Evolutionary conservation across 306 rosid genomes (phyloP), one percentile per base, ranked within the genome.

Genomic region (Pueraria montana): DNA sequence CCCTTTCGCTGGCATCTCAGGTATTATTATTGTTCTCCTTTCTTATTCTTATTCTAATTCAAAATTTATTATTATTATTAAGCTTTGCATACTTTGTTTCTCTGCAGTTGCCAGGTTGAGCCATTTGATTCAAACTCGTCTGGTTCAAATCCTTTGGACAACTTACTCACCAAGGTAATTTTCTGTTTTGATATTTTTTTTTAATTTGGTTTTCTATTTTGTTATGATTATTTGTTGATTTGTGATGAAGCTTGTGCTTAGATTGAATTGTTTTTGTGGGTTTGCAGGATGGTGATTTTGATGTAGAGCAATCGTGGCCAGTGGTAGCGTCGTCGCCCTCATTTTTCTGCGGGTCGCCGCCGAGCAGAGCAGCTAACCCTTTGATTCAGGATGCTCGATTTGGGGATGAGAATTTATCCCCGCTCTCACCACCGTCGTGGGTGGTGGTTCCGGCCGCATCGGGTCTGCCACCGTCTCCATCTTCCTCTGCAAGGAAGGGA

Each of bases 341-440:
- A 72, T 96, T 89, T 94, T 91, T 88, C 74, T 83, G 93, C 62
- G 99, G 98, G 90, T 92, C 99, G 40, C 99, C 99, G 81, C 99
- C 99, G 75, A 94, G 96, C 84, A 92, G 99, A 90, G 98, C 94
- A 88, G 90, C 90, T 83, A 94, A 96, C 90, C 99, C 99, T 27
- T 87, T 96, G 82, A 89, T 91, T 84, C 99, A 87, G 78, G 99
- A 96, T 65, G 98, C 91, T 71, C 87, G 97, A 86, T 96, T 96
- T 48, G 94, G 97, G 86, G 93, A 88, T 32, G 94, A 94, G 78
- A 89, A 91, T 88, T 72, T 89, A 74, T 48, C 80, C 40, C 88
- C 91, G 0, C 65, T 82, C 23, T 69, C 93, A 0, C 84, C 91
- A 0, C 75, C 88, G 16, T 83, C 91, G 0, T 87, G 93, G 77